phyloP scores from a whole-genome alignment of 176 grass and related monocot genomes.

The Oryza longistaminata region DNA sequence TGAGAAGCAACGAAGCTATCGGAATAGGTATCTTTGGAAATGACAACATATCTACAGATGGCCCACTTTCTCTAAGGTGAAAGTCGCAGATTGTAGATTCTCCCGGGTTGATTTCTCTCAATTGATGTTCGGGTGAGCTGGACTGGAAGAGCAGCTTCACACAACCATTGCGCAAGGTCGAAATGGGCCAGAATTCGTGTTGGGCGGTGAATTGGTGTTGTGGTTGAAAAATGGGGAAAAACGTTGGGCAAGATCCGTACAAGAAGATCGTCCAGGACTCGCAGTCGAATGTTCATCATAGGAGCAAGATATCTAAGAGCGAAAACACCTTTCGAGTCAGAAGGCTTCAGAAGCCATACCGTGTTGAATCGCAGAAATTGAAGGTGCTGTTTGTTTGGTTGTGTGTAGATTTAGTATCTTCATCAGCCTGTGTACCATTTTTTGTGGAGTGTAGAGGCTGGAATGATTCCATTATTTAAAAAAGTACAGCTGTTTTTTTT shows the following conservation, averaged over 20 bases:
- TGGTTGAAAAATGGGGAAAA: conserved; percentile 20
- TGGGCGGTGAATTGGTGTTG: conserved; percentile 19
- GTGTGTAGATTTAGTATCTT: too few relatives aligned
- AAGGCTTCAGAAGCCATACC: conserved; percentile 36
- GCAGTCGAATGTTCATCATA: not conserved
- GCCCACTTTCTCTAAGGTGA: not conserved
- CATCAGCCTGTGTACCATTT: too few relatives aligned
- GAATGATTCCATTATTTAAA: too few relatives aligned
- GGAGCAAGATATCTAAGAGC: conserved; percentile 28
- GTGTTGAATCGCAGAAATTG: conserved; percentile 43
- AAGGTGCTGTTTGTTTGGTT: too few relatives aligned
- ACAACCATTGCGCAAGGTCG: conserved; percentile 32
- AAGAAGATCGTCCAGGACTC: conserved; percentile 44
- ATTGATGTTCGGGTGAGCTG: conserved; percentile 21
- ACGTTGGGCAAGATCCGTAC: not conserved
- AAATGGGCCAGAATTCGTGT: conserved; percentile 17
- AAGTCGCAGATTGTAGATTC: conserved; percentile 38
- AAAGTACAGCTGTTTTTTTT: too few relatives aligned
- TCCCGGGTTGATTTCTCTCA: conserved; percentile 32
- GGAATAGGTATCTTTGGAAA: conserved; percentile 34
- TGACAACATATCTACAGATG: not conserved
- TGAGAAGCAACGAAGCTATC: conserved; percentile 22
- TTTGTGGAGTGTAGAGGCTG: too few relatives aligned
- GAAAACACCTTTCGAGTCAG: not conserved
- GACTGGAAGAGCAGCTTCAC: conserved; percentile 43